Evolutionary conservation across 169 alveolate species (phyloP).

Genomic region (Plasmodium yoelii): DNA sequence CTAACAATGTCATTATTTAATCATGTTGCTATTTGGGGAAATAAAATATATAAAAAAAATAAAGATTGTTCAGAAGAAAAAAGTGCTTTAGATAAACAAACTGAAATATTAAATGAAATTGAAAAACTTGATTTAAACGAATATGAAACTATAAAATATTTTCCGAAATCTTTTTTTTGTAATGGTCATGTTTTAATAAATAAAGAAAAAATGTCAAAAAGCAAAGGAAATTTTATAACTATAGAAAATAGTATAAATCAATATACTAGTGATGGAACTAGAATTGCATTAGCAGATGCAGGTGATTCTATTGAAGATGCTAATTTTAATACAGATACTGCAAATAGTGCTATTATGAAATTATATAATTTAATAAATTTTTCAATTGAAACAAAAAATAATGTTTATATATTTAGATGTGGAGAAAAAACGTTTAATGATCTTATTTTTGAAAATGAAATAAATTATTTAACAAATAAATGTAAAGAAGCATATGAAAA

Average conservation of each 20-base stretch:
- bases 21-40: constrained; percentile 99
- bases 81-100: constrained; percentile 55
- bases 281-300: constrained; percentile 99
- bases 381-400: constrained; percentile 82
- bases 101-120: constrained; percentile 50
- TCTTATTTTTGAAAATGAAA: constrained; percentile 88
- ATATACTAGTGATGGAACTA: constrained; percentile 97
- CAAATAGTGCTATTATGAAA: constrained; percentile 90
- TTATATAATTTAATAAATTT: constrained; percentile 82
- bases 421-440: constrained; percentile 81
- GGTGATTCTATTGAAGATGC: constrained; percentile 98
- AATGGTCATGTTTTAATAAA: constrained; percentile 98
- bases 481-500: constrained; percentile 86
- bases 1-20: constrained; percentile 98
- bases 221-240: constrained; percentile 97
- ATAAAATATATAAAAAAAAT: constrained; percentile 34
- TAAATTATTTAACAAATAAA: constrained; percentile 83
- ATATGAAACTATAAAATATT: constrained; percentile 76
- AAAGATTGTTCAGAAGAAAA: constrained; percentile 43
- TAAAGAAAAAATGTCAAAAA: constrained; percentile 97
- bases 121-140: constrained; percentile 27
- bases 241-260: constrained; percentile 91
- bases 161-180: constrained; percentile 96
- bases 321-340: constrained; percentile 91
- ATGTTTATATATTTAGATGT: constrained; percentile 74